These are phyloP conservation scores for Catharanthus roseus DNA, from an alignment of 257 asterid genomes.

Conservation along the genomic window DNA sequence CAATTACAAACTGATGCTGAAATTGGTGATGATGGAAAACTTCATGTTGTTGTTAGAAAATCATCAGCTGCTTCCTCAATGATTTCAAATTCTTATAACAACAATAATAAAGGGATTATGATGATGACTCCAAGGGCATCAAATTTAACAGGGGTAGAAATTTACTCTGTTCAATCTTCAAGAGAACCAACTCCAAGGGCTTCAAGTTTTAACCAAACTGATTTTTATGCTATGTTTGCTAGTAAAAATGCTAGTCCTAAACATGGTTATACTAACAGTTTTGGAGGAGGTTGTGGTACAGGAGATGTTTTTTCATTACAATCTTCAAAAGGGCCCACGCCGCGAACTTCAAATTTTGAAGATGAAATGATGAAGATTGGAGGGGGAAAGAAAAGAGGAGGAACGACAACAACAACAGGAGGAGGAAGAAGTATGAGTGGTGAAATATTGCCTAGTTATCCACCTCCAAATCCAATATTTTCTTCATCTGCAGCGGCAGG, in stretches of 20 bases:
- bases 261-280: slow-evolving; percentile 62
- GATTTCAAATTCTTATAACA: slow-evolving; percentile 43
- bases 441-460: slow-evolving; percentile 48
- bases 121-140: slow-evolving; percentile 77
- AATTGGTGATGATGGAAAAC: slow-evolving; percentile 79
- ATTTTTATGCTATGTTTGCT: slow-evolving; percentile 78
- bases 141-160: slow-evolving; percentile 80
- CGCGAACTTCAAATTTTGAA: slow-evolving; percentile 78
- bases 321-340: slow-evolving; percentile 77
- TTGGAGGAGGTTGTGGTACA: slow-evolving; percentile 51
- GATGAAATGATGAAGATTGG: slow-evolving; percentile 70
- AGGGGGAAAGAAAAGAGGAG: slow-evolving; percentile 43
- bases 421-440: slow-evolving; percentile 83
- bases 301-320: slow-evolving; percentile 65
- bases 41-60: slow-evolving; percentile 69
- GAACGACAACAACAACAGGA: no score
- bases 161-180: slow-evolving; percentile 81
- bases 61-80: slow-evolving; percentile 57
- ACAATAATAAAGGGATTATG: slow-evolving; percentile 40
- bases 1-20: slow-evolving; percentile 84
- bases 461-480: slow-evolving; percentile 79
- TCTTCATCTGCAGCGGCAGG: slow-evolving; percentile 17
- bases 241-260: slow-evolving; percentile 78
- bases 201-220: slow-evolving; percentile 77
- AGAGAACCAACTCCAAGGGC: slow-evolving; percentile 85